These are phyloP conservation scores for Emergomyces pasteurianus DNA, from an alignment of 2,329 filamentous ascomycete species.

Conservation along the genomic window DNA sequence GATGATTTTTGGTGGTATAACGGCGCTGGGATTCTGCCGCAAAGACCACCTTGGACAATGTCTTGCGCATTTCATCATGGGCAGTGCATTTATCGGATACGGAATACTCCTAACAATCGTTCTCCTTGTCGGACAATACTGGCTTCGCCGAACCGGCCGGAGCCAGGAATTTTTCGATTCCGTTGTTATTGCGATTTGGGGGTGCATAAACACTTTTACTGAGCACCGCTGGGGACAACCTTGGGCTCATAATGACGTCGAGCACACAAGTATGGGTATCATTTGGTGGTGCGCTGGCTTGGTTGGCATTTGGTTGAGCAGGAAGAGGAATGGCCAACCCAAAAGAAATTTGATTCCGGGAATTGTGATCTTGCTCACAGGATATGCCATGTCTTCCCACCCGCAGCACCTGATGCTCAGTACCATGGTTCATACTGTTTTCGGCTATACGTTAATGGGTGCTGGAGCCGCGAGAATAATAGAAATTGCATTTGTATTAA, in stretches of 20 bases:
- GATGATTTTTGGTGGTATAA: slow-evolving; percentile 93
- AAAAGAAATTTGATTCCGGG: slow-evolving; percentile 89
- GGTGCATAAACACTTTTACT: slow-evolving; percentile 95
- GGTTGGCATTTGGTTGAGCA: slow-evolving; percentile 82
- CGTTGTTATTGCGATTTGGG: slow-evolving; percentile 82
- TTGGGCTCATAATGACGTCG: slow-evolving; percentile 90
- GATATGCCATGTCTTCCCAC: slow-evolving; percentile 90
- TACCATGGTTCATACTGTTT: slow-evolving; percentile 75
- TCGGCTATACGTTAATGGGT: slow-evolving; percentile 91
- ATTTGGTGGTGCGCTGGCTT: slow-evolving; percentile 96
- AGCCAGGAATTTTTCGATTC: slow-evolving; percentile 98
- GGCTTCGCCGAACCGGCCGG: slow-evolving; percentile 68
- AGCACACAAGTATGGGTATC: slow-evolving; percentile 99
- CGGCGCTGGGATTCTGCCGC: slow-evolving; percentile 81
- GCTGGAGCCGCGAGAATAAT: slow-evolving; percentile 75
- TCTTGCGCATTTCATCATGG: slow-evolving; percentile 97
- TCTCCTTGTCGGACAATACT: slow-evolving; percentile 75
- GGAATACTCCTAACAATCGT: slow-evolving; percentile 78
- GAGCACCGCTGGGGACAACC: slow-evolving; percentile 85
- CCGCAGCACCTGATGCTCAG: slow-evolving; percentile 74
- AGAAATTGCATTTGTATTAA: slow-evolving; percentile 79
- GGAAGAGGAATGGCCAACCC: slow-evolving; percentile 67
- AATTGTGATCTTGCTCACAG: slow-evolving; percentile 82
- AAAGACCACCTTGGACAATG: slow-evolving; percentile 88
- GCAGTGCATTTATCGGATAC: slow-evolving; percentile 88